Evolutionary conservation across 2,329 filamentous ascomycete species (phyloP), one percentile per base, ranked within the genome.

Genomic region (Claviceps sorghi): DNA sequence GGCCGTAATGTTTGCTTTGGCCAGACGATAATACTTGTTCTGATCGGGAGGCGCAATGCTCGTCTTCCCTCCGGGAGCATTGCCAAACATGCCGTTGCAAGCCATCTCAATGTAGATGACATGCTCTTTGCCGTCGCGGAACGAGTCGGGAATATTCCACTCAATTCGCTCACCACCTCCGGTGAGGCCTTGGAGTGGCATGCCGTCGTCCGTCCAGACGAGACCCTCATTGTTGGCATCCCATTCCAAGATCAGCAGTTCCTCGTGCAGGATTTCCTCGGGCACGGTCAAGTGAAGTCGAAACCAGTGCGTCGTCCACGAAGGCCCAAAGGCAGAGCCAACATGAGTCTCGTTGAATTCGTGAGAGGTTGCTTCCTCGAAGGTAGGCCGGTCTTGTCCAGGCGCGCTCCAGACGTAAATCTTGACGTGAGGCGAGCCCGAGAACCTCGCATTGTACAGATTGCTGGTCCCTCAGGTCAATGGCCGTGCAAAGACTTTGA

Each of bases 221-320:
- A 97, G 72, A n/a, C 87, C 93, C 70, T 98, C 93, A 60, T 89
- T 95, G 71, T 88, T 85, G 40, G 86, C 84, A 69, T 98, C 91
- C 91, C 93, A 98, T 62, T 95, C 89, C 53, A 97, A 82, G 68
- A 97, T 90, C n/a, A 98, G 76, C 47, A 86, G 82, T 59, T 90
- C 81, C 61, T 93, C 88, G 57, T 88, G 71, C 29, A 69, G 71
- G 61, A 96, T 78, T 13, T 87, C 72, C 52, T 79, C 64, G 8
- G 93, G 91, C 15, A 97, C 77, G 4, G 79, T 87, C 56, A 98
- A 71, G 53, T 83, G 73, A 52, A 96, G 79, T 60, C 83, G 87
- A 77, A 98, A 95, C 93, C 93, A 98, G 67, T 97, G 93, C 9
- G 93, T 98, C 1, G 89, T 86, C 93, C 93, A 98, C 38, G 89